phyloP scores from a whole-genome alignment of 2,329 filamentous ascomycete species.

The Apiospora rasikravindrae region DNA sequence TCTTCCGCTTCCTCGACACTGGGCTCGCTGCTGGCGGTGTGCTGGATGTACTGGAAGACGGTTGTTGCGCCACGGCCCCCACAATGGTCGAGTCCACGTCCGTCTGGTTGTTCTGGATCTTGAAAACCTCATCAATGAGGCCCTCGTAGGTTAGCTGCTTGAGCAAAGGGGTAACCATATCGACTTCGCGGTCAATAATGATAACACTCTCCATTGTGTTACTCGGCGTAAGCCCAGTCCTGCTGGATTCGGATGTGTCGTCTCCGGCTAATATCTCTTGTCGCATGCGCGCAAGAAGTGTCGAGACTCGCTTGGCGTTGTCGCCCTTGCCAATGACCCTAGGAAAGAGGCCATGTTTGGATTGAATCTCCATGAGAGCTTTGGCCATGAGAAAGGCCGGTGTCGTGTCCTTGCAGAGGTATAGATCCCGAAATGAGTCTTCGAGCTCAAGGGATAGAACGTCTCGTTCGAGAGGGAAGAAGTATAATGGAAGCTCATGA shows the following conservation, averaged over 20 bases:
- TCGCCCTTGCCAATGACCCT: constrained; percentile 95
- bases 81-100: constrained; percentile 92
- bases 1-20: constrained; percentile 79
- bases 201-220: constrained; percentile 88
- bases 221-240: constrained; percentile 79
- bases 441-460: constrained; percentile 89
- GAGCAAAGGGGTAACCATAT: constrained; percentile 88
- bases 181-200: constrained; percentile 93
- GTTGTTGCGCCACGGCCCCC: constrained; percentile 68
- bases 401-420: constrained; percentile 88
- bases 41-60: constrained; percentile 57
- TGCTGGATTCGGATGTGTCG: constrained; percentile 65
- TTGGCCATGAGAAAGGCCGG: constrained; percentile 88
- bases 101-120: constrained; percentile 89
- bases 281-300: constrained; percentile 87
- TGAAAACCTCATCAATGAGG: constrained; percentile 90
- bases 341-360: constrained; percentile 90
- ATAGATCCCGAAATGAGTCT: constrained; percentile 84
- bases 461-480: constrained; percentile 91
- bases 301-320: constrained; percentile 86
- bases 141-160: constrained; percentile 98
- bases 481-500: constrained; percentile 83
- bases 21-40: constrained; percentile 56
- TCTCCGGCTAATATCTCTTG: constrained; percentile 86
- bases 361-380: constrained; percentile 92